Evolutionary conservation across 2,329 filamentous ascomycete species (phyloP).

Genomic region (Emericellopsis cladophorae): DNA sequence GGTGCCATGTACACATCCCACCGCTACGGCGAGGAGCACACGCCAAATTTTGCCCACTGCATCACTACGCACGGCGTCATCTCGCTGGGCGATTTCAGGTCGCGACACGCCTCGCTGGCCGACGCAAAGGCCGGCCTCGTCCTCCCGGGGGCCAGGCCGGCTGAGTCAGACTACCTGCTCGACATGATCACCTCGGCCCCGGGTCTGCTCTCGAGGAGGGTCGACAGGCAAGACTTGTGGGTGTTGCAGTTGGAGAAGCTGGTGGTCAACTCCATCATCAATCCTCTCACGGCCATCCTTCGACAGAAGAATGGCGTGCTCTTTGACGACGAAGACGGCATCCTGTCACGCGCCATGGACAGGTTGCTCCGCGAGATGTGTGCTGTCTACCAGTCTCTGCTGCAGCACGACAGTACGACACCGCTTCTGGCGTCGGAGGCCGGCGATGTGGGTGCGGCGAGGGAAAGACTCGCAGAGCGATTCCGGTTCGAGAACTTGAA

Average conservation of each 20-base stretch:
- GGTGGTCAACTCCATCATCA: constrained; percentile 67
- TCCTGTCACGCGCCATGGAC: constrained; percentile 43
- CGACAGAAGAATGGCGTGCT: constrained; percentile 68
- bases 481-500: constrained; percentile 29
- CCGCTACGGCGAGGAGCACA: constrained; percentile 13
- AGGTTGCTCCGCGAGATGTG: constrained; percentile 63
- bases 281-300: constrained; percentile 72
- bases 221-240: constrained; percentile 33
- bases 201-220: constrained; percentile 24
- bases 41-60: constrained; percentile 62
- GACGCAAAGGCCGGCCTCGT: constrained; percentile 35
- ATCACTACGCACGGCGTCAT: constrained; percentile 45
- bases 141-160: constrained; percentile 11
- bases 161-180: constrained; percentile 22
- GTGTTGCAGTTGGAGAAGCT: constrained; percentile 74
- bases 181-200: constrained; percentile 27
- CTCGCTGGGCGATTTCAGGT: constrained; percentile 35
- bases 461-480: constrained; percentile 15
- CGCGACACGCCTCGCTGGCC: constrained; percentile 37
- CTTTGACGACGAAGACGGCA: constrained; percentile 35
- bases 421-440: constrained; percentile 19
- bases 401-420: constrained; percentile 40
- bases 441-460: background rate
- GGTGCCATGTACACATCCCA: constrained; percentile 27
- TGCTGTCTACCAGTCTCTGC: constrained; percentile 55